Percentiles rank a stretch among this genome's conserved stretches.
phyloP scores from a whole-genome alignment of 331 rosid species.

The Rhamnella rubrinervis region DNA sequence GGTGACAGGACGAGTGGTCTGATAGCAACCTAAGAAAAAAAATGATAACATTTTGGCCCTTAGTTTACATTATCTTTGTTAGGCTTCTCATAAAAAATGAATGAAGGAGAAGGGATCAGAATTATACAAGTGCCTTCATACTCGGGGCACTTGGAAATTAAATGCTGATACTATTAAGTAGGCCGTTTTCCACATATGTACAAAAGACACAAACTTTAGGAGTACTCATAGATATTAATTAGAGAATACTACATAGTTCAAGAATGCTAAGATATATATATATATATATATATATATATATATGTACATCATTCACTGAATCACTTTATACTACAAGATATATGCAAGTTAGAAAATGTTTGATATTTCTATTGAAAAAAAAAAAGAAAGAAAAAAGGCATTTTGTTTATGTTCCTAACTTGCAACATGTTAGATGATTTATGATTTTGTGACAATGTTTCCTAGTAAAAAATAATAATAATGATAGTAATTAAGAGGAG shows the following conservation, averaged over 20 bases:
- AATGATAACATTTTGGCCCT: constrained; percentile 21
- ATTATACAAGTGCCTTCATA: constrained; percentile 11
- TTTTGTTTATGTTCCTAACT: not conserved
- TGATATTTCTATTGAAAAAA: not conserved
- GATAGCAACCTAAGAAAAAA: constrained; percentile 23
- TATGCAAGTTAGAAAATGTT: constrained; percentile 1
- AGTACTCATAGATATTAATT: not conserved
- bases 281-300: no score
- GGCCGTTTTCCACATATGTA: constrained; percentile 7
- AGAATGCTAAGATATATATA: no score
- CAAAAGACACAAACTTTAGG: constrained; percentile 19
- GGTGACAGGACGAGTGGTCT: constrained; percentile 18
- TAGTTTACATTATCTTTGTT: constrained; percentile 27
- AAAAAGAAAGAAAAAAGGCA: not conserved
- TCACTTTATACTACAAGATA: not conserved
- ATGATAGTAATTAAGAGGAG: not conserved
- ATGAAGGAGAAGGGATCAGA: not conserved
- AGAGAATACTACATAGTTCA: no score
- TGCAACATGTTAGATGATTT: not conserved
- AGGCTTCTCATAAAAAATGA: constrained; percentile 10
- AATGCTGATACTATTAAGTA: no score
- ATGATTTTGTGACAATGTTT: constrained; percentile 11
- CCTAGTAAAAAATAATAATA: not conserved
- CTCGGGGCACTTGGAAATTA: not conserved
- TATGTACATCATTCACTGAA: not conserved